A percentile compares a stretch with the other conserved stretches of the same genome.
Conservation (phyloP, 2,329 filamentous ascomycete species). For the Pestalotiopsis sp. region DNA sequence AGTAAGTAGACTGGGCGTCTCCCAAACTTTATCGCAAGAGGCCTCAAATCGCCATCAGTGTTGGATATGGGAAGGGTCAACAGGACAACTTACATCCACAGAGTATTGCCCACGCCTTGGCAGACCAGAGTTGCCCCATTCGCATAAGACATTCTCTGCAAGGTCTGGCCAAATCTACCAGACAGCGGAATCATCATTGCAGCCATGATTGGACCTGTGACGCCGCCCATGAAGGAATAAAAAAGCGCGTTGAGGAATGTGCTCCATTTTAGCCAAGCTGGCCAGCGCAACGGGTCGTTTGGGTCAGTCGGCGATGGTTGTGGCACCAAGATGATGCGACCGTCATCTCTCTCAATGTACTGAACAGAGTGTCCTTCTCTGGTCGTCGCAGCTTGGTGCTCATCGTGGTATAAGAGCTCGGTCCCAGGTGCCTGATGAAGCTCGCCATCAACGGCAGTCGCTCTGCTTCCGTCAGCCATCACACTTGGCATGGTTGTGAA, state of each 20-base stretch:
- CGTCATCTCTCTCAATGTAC: not conserved
- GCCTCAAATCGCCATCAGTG: not conserved
- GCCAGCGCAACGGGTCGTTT: constrained; percentile 51
- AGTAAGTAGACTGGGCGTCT: constrained; percentile 1
- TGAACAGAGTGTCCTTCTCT: not conserved
- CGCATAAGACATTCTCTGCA: not conserved
- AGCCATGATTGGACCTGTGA: constrained; percentile 6
- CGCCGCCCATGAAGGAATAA: not conserved
- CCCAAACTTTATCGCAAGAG: constrained; percentile 2
- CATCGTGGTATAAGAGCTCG: not conserved
- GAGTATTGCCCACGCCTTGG: constrained; percentile 1
- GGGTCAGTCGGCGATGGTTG: constrained; percentile 44
- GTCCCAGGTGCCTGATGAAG: not conserved
- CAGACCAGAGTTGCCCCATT: constrained; percentile 1
- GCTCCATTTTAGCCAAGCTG: constrained; percentile 42
- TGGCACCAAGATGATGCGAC: constrained; percentile 41
- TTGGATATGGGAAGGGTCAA: not conserved
- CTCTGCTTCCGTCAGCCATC: too few relatives aligned
- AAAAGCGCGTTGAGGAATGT: not conserved
- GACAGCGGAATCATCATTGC: constrained; percentile 4
- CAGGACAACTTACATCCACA: constrained; percentile 1
- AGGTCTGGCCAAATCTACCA: not conserved
- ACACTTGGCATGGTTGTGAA: too few relatives aligned
- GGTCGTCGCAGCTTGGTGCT: not conserved
- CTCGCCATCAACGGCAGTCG: not conserved